These are phyloP conservation scores for Tolypocladium endophyticum DNA, from an alignment of 2,329 filamentous ascomycete genomes.

Conservation along the genomic window DNA sequence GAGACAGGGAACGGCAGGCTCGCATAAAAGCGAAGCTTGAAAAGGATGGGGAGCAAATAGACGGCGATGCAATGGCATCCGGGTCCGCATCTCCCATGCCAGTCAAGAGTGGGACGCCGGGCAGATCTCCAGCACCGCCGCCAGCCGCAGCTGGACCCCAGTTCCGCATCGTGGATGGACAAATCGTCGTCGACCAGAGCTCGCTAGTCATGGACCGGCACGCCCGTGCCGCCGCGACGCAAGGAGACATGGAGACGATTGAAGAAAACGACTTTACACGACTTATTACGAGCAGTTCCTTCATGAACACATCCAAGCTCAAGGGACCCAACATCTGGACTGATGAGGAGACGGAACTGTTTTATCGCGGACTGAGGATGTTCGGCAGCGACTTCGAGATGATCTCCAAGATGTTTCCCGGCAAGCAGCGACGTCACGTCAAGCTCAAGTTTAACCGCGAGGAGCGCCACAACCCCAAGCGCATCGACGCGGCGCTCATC, in stretches of 20 bases:
- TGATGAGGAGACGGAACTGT: slow-evolving; percentile 59
- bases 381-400: slow-evolving; percentile 79
- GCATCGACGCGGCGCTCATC: slow-evolving; percentile 54
- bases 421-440: slow-evolving; percentile 60
- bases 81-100: slow-evolving; percentile 7
- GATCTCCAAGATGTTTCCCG: slow-evolving; percentile 65
- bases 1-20: slow-evolving; percentile 49
- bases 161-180: slow-evolving; percentile 58
- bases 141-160: slow-evolving; percentile 33
- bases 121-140: slow-evolving; percentile 6
- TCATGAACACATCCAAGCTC: slow-evolving; percentile 49
- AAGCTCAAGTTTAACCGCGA: slow-evolving; percentile 79
- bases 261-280: slow-evolving; percentile 73
- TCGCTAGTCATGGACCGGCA: slow-evolving; percentile 61
- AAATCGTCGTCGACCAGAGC: slow-evolving; percentile 60
- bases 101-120: slow-evolving; percentile 5
- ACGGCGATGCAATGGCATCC: slow-evolving; percentile 9
- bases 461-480: slow-evolving; percentile 54
- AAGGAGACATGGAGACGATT: slow-evolving; percentile 47
- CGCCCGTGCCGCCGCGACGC: slow-evolving; percentile 44
- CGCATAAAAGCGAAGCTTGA: slow-evolving; percentile 19
- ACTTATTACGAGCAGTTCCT: slow-evolving; percentile 58
- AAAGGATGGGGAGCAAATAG: slow-evolving; percentile 13
- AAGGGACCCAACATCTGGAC: slow-evolving; percentile 59
- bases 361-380: slow-evolving; percentile 64